phyloP scores from a whole-genome alignment of 306 rosid species.

The Trifolium subterraneum region DNA sequence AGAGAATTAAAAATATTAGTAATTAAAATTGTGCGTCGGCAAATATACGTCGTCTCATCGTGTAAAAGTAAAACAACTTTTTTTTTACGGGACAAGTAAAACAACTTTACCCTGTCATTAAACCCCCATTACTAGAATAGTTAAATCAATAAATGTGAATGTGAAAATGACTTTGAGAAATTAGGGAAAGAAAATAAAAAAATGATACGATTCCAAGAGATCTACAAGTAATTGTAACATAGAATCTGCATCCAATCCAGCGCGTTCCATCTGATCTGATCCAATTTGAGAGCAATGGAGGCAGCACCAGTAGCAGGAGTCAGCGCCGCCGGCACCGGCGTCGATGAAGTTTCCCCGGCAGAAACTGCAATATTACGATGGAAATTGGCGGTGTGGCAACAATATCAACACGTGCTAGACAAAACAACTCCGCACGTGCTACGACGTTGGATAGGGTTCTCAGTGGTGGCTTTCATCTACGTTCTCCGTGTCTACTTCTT shows the following conservation, averaged over 20 bases:
- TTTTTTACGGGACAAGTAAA: no score
- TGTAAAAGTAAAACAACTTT: no score
- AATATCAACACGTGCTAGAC: slow-evolving; percentile 84
- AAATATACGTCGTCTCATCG: no score
- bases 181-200: not conserved
- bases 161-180: not conserved
- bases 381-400: slow-evolving; percentile 57
- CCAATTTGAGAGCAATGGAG: not conserved
- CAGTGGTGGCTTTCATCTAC: slow-evolving; percentile 61
- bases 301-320: slow-evolving; percentile 54
- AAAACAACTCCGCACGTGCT: slow-evolving; percentile 73
- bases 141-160: not conserved
- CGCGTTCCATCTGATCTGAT: not conserved
- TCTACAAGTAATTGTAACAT: not conserved
- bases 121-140: no score
- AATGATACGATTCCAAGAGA: not conserved
- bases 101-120: no score
- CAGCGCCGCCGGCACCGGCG: not conserved
- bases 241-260: not conserved
- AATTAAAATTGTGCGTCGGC: no score
- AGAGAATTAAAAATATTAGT: no score
- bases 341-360: slow-evolving; percentile 47
- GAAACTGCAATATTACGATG: slow-evolving; percentile 58
- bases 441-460: slow-evolving; percentile 76
- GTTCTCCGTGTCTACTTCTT: slow-evolving; percentile 74